Base-by-base conservation (phyloP, 2,329 filamentous ascomycete genomes). In the Venturia oleaginea region DNA sequence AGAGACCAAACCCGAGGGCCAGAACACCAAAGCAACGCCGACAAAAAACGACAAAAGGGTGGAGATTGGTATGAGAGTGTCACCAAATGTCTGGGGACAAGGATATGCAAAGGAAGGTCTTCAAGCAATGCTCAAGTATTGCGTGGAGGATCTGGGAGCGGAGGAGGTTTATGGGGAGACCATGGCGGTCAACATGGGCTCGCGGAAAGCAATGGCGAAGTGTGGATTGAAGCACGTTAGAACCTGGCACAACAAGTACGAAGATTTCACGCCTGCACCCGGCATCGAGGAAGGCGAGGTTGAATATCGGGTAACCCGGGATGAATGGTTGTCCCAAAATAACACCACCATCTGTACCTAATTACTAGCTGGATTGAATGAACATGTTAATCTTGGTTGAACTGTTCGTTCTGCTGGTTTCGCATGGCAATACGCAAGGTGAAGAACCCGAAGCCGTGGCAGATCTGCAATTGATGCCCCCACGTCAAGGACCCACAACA, bases 261-360 rank as follows among this genome's bases (percentile, higher is more conserved):
- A 61, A 46, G 59, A 61, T 13, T 61, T 61, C 40, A 61, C 59
- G 34, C 59, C 59, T 7, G 37, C 59, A n/a, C 34, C 59, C 17
- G 59, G 59, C 13, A 61, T 61, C 38, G 59, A 61, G 59, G 59
- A 61, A 27, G 59, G 59, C 2, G 59, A 61, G 59, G 59, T 61
- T 11, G 59, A 61, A 19, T 61, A 61, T 32, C 59, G 59, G 17
- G 30, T 61, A 43, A 61, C 59, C 8, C 32, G 59, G 40, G 59
- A 61, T 6, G 59, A 61, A 19, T 61, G 59, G 59, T 27, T 59
- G 32, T 59, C 27, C 5, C 55, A 22, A 8, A 22, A 37, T 6
- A 27, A 10, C 46, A 51, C 8, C 22, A 27, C 22, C 46, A 27
- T 10, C 6, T 30, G 46, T 51, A 51, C 46, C 46, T 51, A 27